A percentile compares a stretch with the other conserved stretches of the same genome.
These are phyloP conservation scores for Herpetomonas tarakana DNA, from an alignment of 208 protist species.

Conservation along the genomic window DNA sequence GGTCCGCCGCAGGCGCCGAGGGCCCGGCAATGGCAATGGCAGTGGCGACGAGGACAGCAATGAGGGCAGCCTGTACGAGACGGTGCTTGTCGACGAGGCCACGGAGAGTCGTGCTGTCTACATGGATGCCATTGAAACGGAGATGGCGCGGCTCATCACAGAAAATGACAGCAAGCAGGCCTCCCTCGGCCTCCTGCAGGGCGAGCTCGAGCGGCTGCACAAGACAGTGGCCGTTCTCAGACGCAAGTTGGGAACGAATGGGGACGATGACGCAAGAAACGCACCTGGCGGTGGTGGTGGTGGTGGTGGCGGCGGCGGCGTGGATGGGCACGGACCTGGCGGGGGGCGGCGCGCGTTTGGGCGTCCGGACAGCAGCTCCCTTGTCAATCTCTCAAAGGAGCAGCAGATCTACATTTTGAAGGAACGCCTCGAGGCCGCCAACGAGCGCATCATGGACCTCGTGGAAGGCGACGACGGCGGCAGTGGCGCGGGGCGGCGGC, in stretches of 20 bases:
- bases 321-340: neutral
- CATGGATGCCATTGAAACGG: conserved; percentile 35
- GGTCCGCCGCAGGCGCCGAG: conserved; percentile 5
- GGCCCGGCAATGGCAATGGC: neutral
- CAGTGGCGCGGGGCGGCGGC: neutral
- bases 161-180: conserved; percentile 46
- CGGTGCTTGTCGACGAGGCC: conserved; percentile 28
- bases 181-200: conserved; percentile 24
- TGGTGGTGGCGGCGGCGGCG: conserved; percentile 3
- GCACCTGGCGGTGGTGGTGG: neutral
- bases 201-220: conserved; percentile 39
- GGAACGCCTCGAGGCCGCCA: conserved; percentile 64
- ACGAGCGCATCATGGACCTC: conserved; percentile 41
- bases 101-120: conserved; percentile 31
- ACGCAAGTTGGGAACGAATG: conserved; percentile 9
- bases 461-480: conserved; percentile 11
- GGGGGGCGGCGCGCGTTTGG: conserved; percentile 4
- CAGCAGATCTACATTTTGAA: conserved; percentile 84
- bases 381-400: conserved; percentile 67
- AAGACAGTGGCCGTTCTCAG: conserved; percentile 36
- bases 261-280: neutral
- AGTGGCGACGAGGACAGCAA: neutral
- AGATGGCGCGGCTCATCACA: conserved; percentile 52
- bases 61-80: conserved; percentile 23
- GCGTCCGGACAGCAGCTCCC: conserved; percentile 33